Base-by-base conservation (phyloP, 129 eudicot species). In the Pseudognaphalium luteoalbum region DNA sequence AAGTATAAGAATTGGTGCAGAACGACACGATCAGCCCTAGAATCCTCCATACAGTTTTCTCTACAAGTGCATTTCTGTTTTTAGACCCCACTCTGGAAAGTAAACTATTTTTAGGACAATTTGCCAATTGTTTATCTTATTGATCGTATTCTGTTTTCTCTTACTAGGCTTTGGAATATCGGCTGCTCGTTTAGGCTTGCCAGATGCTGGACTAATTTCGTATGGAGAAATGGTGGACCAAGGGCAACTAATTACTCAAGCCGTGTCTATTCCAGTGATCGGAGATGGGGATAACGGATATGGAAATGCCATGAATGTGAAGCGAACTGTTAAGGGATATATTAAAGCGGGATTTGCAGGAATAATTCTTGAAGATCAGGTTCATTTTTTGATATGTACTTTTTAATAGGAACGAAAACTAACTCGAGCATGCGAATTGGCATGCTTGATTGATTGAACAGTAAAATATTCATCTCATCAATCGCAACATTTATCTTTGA, bases 241-340 rank as follows among this genome's bases (percentile, higher is more conserved):
- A 86, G 98, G 97, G 32, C 83, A 68, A 76, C 83, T 84, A 30
- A 88, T 93, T 47, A 88, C 98, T 52, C 82, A 85, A 76, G 91
- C 97, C 25, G 96, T 88, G 37, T 84, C 97, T 41, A 93, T 93
- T 70, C 98, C 98, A 37, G 85, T 93, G 14, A 93, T 93, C 63
- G 98, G 98, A 21, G 98, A 93, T 76, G 98, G 90, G 32, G 98
- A 93, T 76, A 93, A 93, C 81, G 98, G 98, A 61, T 93, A 93
- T 73, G 98, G 98, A 30, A 90, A 88, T 80, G 91, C 97, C 66
- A 88, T 93, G 96, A 93, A 93, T 78, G 93, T 88, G 58, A 93
- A 93, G 81, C 89, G 98, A 85, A 90, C 98, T 71, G 83, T 91
- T 47, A 93, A 85, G 78, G 98, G 97, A 66, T 93, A 87, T 72